Conservation (phyloP, 2,329 filamentous ascomycete genomes). For the Pestalotiopsis sp. region DNA sequence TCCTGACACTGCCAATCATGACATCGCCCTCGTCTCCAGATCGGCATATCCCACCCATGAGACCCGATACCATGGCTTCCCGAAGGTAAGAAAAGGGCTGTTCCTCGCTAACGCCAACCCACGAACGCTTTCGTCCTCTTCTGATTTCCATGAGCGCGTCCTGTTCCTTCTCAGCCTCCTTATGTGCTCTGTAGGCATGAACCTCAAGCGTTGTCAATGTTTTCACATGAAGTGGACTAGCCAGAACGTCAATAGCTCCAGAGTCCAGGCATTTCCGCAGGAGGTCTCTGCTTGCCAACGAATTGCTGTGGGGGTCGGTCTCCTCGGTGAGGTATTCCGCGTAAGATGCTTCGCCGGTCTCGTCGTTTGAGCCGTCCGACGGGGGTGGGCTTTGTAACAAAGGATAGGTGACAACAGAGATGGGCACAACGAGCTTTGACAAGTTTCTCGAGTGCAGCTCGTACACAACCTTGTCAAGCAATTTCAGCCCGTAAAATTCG, state of each 20-base stretch:
- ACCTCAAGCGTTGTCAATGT: slow-evolving; percentile 75
- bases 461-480: slow-evolving; percentile 58
- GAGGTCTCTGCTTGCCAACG: slow-evolving; percentile 40
- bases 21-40: slow-evolving; percentile 61
- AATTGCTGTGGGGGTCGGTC: slow-evolving; percentile 31
- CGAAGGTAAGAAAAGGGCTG: slow-evolving; percentile 87
- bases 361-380: slow-evolving; percentile 28
- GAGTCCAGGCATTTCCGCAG: slow-evolving; percentile 78
- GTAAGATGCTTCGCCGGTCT: slow-evolving; percentile 20
- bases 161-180: slow-evolving; percentile 73
- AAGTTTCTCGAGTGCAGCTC: slow-evolving; percentile 57
- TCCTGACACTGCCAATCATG: slow-evolving; percentile 62
- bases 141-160: slow-evolving; percentile 70
- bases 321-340: slow-evolving; percentile 23
- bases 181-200: slow-evolving; percentile 80
- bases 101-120: slow-evolving; percentile 84
- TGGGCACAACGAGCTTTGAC: slow-evolving; percentile 56
- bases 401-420: slow-evolving; percentile 50
- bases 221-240: slow-evolving; percentile 73
- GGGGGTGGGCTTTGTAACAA: slow-evolving; percentile 29
- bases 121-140: slow-evolving; percentile 80
- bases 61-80: slow-evolving; percentile 88
- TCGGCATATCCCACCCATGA: slow-evolving; percentile 88
- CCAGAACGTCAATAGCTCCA: slow-evolving; percentile 83
- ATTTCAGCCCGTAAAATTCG: slow-evolving; percentile 54